Conservation (phyloP, 2,329 filamentous ascomycete species). For the Pseudogymnoascus sp. region DNA sequence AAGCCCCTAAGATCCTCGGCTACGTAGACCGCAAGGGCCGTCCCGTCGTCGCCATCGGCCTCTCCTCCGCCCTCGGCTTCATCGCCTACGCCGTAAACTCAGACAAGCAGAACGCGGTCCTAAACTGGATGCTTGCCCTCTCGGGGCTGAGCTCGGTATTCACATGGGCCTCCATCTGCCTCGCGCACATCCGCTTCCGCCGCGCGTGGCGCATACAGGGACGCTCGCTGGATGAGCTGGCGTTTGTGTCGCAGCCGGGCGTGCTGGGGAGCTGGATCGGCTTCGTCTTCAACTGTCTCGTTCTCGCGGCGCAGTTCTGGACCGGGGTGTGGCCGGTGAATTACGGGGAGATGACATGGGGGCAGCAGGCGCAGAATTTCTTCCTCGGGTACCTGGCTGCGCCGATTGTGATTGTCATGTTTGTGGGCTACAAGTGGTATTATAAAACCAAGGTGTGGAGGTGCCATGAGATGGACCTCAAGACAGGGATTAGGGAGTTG, state of each 20-base stretch:
- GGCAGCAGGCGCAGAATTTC: conserved; percentile 53
- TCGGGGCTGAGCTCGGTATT: conserved; percentile 68
- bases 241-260: conserved; percentile 74
- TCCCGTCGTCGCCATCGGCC: conserved; percentile 62
- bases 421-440: conserved; percentile 66
- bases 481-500: conserved; percentile 76
- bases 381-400: conserved; percentile 66
- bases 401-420: conserved; percentile 61
- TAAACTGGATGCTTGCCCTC: conserved; percentile 72
- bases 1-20: conserved; percentile 67
- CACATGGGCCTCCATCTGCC: conserved; percentile 77
- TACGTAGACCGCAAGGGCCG: conserved; percentile 81
- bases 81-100: conserved; percentile 70
- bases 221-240: conserved; percentile 65
- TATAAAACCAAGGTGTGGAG: conserved; percentile 61
- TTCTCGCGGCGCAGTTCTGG: conserved; percentile 83
- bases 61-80: conserved; percentile 62
- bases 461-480: conserved; percentile 71
- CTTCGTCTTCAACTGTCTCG: conserved; percentile 63
- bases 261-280: conserved; percentile 74
- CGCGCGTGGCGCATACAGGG: conserved; percentile 64
- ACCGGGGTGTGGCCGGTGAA: conserved; percentile 69
- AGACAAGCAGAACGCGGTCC: conserved; percentile 49
- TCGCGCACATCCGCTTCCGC: conserved; percentile 90
- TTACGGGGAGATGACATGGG: conserved; percentile 37